Evolutionary conservation across 2,329 filamentous ascomycete genomes (phyloP), one percentile per base, ranked within the genome.

Genomic region (Elsinoe perseae): DNA sequence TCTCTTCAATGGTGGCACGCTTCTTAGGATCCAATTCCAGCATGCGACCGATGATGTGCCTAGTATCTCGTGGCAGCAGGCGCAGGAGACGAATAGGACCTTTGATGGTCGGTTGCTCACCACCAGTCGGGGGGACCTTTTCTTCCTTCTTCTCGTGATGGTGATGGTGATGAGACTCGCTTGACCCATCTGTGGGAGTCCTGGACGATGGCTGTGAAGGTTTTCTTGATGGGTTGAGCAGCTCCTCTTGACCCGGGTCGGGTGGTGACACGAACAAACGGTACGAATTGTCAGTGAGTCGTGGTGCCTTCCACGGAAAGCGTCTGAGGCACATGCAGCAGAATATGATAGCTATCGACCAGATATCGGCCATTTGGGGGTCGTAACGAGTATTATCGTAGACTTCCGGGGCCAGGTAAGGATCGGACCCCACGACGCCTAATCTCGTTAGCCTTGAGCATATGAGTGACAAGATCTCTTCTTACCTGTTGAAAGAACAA

Each of bases 271-370:
- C 85, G 68, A 98, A 98, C 1, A 98, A 80, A 65, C 92, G 91
- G 73, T 89, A 98, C 0, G 90, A 95, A 70, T 95, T 97, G 70
- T 98, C 93, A 2, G 88, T 88, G 69, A 90, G 75, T 38, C 91
- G 83, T 3, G 93, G 93, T 32, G 95, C 84, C 74, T 98, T 98
- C 93, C 93, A 98, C 0, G 93, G 93, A 67, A 98, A 98, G 32
- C 93, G 79, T 20, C 93, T 82, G 40, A 98, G 77, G 4, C 89
- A 93, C 93, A 98, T 98, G 76, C 93, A 98, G 72, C 93, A 97
- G 73, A 92, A 98, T 56, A 98, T 97, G 64, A 98, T 98, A 16
- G 92, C 93, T 58, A 98, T 77, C 9, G 93, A 98, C 93, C 93
- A 98, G 58, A 98, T 90, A 72, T 98, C 93, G 1, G 92, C 89